A percentile compares a stretch with the other conserved stretches of the same genome.
These are phyloP conservation scores for Populus ilicifolia DNA, from an alignment of 345 rosid species.

Conservation along the genomic window DNA sequence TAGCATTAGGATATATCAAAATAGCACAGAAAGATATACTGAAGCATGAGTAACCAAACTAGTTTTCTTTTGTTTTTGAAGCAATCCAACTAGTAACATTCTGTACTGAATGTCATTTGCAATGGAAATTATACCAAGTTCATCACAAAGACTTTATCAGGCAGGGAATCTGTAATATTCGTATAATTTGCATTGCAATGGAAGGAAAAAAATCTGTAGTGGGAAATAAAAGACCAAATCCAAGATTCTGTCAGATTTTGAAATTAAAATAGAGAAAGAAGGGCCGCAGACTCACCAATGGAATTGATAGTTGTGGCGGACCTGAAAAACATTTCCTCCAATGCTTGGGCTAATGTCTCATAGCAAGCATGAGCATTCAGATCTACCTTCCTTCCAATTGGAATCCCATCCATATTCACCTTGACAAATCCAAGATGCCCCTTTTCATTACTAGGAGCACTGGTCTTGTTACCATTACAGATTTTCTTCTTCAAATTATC, in stretches of 20 bases:
- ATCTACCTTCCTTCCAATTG: conserved; percentile 64
- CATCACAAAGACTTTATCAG: background rate
- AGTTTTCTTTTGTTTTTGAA: background rate
- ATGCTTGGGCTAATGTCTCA: conserved; percentile 13
- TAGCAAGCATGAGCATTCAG: conserved; percentile 40
- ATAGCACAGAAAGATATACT: background rate
- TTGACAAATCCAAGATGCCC: conserved; percentile 49
- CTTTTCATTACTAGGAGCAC: conserved; percentile 34
- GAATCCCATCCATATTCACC: conserved; percentile 66
- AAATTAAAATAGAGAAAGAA: background rate
- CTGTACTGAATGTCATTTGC: background rate
- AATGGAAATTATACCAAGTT: background rate
- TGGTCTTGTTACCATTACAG: conserved; percentile 22
- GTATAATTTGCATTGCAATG: background rate
- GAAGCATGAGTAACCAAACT: background rate
- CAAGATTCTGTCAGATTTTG: background rate
- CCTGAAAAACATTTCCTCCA: conserved; percentile 31
- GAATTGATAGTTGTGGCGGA: conserved; percentile 1
- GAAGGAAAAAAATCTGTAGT: background rate
- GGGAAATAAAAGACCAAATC: background rate
- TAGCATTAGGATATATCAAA: background rate
- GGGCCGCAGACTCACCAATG: conserved; percentile 2
- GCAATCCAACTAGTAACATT: background rate
- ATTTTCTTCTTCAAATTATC: conserved; percentile 48
- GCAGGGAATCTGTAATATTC: background rate